These are phyloP conservation scores for Salisapilia sapeloensis DNA, from an alignment of 352 stramenopile genomes.

Conservation along the genomic window DNA sequence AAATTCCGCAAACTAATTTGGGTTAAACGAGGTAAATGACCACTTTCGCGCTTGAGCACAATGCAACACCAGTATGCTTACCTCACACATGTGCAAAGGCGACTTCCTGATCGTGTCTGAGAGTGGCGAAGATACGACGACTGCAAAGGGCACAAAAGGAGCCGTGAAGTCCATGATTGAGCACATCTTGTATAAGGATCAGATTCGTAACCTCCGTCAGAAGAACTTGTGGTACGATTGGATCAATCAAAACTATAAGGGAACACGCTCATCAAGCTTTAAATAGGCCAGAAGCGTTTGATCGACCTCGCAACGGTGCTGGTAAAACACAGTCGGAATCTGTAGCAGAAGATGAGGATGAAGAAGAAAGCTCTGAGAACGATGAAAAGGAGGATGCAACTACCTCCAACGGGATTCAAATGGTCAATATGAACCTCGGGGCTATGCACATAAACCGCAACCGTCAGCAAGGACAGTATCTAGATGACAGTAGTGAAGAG, in stretches of 20 bases:
- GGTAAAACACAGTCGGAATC: conserved; percentile 4
- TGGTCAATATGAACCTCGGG: conserved; percentile 28
- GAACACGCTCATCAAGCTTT: neutral
- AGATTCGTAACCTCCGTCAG: conserved; percentile 94
- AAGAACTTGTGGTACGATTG: conserved; percentile 80
- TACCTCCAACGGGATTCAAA: conserved; percentile 27
- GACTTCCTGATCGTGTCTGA: conserved; percentile 92
- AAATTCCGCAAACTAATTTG: conserved; percentile 98
- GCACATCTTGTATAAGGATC: conserved; percentile 97
- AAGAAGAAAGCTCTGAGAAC: conserved; percentile 2
- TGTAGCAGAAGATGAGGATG: conserved; percentile 5
- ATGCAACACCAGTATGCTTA: neutral
- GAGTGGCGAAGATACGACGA: conserved; percentile 40
- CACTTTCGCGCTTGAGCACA: neutral
- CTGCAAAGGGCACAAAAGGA: conserved; percentile 68
- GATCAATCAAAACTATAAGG: too few species aligned
- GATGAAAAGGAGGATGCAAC: conserved; percentile 5
- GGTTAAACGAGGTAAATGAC: conserved; percentile 81
- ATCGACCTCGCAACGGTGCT: conserved; percentile 5
- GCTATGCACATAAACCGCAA: conserved; percentile 61
- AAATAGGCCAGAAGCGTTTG: conserved; percentile 36
- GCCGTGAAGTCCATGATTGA: conserved; percentile 85
- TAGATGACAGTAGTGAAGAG: conserved; percentile 51
- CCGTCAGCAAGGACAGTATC: conserved; percentile 52
- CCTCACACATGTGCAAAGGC: conserved; percentile 15